Evolutionary conservation across 345 rosid species (phyloP), one percentile per base, ranked within the genome.

Genomic region (Hibiscus mutabilis): DNA sequence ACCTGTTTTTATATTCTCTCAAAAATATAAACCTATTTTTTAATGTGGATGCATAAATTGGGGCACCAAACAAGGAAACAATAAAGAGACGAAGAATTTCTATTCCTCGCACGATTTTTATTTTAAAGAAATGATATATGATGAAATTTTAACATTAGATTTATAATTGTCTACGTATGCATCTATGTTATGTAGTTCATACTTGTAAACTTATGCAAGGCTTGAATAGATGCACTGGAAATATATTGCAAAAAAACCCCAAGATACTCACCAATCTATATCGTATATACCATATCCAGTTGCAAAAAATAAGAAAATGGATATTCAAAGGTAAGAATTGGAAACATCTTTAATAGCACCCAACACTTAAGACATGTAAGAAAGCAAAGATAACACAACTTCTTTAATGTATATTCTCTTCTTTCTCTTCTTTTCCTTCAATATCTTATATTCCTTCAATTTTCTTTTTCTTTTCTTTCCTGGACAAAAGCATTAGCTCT

Each of bases 291-390:
- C 31, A 64, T 64, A 51, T 42, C 24, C 42, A 18, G 16, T 15
- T 37, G n/a, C 40, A 63, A 51, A 63, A 63, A 19, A 19, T n/a
- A 62, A 62, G 52, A 64, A 64, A 40, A 15, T 3, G 69, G 55
- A 65, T 66, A 66, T 66, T 46, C 55, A 44, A 40, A 21, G 16
- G 14, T 22, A 10, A 25, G 60, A 6, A 61, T 2, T 61, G 47
- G 9, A 31, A 33, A 42, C 8, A 21, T 19, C 24, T 19, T 64
- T 40, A 64, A 5, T 13, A 12, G 14, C 16, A 44, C 56, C 35
- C 70, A 47, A 66, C 57, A 47, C 24, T 24, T 66, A 49, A 47
- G 57, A 27, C 56, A 66, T 16, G 22, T 66, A 25, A 53, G 53
- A 65, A 66, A 22, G 55, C 69, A 44, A 21, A 2, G 33, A 13